Percentiles rank a stretch among this genome's conserved stretches.
Conservation (phyloP, 2,329 filamentous ascomycete species). For the Phialemonium atrogriseum region DNA sequence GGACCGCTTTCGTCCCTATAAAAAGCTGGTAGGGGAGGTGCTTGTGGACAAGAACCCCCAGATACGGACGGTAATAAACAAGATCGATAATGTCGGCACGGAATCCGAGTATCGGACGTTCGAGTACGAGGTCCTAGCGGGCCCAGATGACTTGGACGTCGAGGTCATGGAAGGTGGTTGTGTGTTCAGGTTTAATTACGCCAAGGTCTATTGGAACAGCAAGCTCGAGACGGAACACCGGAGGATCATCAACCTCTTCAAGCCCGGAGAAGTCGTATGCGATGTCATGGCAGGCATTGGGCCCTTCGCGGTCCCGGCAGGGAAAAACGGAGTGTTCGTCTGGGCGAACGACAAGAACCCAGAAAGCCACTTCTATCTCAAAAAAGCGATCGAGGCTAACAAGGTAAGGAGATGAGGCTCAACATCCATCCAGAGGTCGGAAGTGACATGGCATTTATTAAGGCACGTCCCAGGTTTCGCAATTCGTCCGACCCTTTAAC, state of each 20-base stretch:
- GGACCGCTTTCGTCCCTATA: slow-evolving; percentile 76
- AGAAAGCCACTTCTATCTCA: slow-evolving; percentile 68
- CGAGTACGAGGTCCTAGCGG: slow-evolving; percentile 80
- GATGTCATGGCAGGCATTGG: slow-evolving; percentile 98
- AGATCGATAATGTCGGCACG: slow-evolving; percentile 78
- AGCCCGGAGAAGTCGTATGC: slow-evolving; percentile 79
- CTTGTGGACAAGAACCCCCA: slow-evolving; percentile 81
- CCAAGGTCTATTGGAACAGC: slow-evolving; percentile 97
- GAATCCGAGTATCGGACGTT: slow-evolving; percentile 88
- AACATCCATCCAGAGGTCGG: not conserved
- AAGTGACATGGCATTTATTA: not conserved
- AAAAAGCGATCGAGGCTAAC: slow-evolving; percentile 64
- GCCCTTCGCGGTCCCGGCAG: slow-evolving; percentile 87
- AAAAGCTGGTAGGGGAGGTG: slow-evolving; percentile 74
- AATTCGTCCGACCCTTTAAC: slow-evolving; percentile 74
- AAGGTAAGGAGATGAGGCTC: slow-evolving; percentile 47
- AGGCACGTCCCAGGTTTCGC: slow-evolving; percentile 36
- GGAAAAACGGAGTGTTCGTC: slow-evolving; percentile 82
- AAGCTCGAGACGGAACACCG: slow-evolving; percentile 85
- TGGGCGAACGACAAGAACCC: slow-evolving; percentile 98
- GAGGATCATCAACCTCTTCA: slow-evolving; percentile 67
- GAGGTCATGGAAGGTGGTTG: slow-evolving; percentile 75
- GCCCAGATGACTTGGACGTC: slow-evolving; percentile 75
- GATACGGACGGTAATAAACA: slow-evolving; percentile 90
- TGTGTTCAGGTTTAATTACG: slow-evolving; percentile 86